Percentiles rank a stretch among this genome's conserved stretches.
phyloP scores from a whole-genome alignment of 352 stramenopile genomes.

The Phytophthora boehmeriae region DNA sequence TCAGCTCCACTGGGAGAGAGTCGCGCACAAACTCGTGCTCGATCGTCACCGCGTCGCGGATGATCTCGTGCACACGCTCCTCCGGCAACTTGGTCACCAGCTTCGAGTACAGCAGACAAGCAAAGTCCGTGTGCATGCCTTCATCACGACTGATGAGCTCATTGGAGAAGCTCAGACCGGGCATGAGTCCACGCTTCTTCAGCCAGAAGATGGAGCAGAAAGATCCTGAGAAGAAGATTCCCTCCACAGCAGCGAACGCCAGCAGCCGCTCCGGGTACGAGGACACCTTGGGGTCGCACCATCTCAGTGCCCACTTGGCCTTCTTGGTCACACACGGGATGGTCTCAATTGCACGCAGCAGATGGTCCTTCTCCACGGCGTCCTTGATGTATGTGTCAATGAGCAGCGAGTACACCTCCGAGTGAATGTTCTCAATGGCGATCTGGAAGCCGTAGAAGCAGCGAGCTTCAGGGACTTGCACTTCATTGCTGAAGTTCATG shows the following conservation, averaged over 20 bases:
- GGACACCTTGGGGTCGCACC: slow-evolving; percentile 93
- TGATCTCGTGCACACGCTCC: slow-evolving; percentile 93
- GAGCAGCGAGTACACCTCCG: slow-evolving; percentile 99
- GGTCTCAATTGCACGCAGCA: slow-evolving; percentile 98
- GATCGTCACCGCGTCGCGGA: slow-evolving; percentile 95
- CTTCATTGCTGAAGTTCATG: slow-evolving; percentile 98
- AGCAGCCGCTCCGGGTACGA: slow-evolving; percentile 97
- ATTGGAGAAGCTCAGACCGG: slow-evolving; percentile 98
- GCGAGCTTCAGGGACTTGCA: slow-evolving; percentile 96
- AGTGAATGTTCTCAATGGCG: slow-evolving; percentile 99
- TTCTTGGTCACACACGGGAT: slow-evolving; percentile 98
- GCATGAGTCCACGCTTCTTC: slow-evolving; percentile 99
- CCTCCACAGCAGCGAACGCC: slow-evolving; percentile 98
- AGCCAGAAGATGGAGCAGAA: slow-evolving; percentile 99
- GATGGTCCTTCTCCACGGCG: slow-evolving; percentile 89
- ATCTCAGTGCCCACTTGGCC: slow-evolving; percentile 96
- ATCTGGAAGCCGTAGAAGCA: slow-evolving; percentile 99
- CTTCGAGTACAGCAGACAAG: slow-evolving; percentile 98
- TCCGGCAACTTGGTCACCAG: slow-evolving; percentile 96
- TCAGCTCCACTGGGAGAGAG: slow-evolving; percentile 98
- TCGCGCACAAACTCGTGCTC: slow-evolving; percentile 98
- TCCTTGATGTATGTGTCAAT: slow-evolving; percentile 99
- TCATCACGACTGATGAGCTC: slow-evolving; percentile 99
- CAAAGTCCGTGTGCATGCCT: slow-evolving; percentile 99
- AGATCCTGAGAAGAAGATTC: slow-evolving; percentile 99